These are phyloP conservation scores for Pterocarpus santalinus DNA, from an alignment of 306 rosid genomes.

Conservation along the genomic window DNA sequence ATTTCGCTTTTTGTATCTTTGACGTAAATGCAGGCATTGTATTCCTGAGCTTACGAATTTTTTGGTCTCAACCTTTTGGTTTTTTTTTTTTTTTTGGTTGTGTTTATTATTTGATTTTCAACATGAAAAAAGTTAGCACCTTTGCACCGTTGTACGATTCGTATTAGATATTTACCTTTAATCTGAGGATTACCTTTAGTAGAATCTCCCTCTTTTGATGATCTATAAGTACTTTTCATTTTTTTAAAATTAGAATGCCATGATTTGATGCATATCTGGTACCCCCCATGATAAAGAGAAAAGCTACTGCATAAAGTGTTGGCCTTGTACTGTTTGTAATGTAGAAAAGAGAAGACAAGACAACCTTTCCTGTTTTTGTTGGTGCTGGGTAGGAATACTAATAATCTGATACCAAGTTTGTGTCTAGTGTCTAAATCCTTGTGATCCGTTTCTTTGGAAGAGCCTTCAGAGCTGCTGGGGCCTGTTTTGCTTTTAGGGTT, in stretches of 20 bases:
- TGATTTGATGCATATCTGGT: slow-evolving; percentile 21
- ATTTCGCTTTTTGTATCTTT: neutral
- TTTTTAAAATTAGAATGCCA: neutral
- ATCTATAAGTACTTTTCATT: neutral
- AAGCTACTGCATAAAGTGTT: neutral
- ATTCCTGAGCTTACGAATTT: neutral
- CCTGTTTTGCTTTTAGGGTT: neutral
- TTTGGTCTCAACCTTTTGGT: slow-evolving; percentile 7
- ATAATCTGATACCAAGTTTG: neutral
- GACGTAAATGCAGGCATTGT: neutral
- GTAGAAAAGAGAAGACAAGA: neutral
- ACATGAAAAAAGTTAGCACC: neutral
- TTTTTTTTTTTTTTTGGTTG: neutral
- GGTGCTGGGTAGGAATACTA: neutral
- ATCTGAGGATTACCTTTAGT: neutral
- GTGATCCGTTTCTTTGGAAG: neutral
- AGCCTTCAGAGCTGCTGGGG: neutral
- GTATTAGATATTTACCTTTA: neutral
- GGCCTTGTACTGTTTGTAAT: slow-evolving; percentile 7
- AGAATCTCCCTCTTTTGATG: neutral
- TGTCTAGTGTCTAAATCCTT: neutral
- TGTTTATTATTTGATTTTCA: neutral
- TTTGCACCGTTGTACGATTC: neutral
- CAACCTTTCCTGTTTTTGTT: neutral
- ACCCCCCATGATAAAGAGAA: neutral